Evolutionary conservation across 2,329 filamentous ascomycete species (phyloP).

Genomic region (Myotisia sp.): DNA sequence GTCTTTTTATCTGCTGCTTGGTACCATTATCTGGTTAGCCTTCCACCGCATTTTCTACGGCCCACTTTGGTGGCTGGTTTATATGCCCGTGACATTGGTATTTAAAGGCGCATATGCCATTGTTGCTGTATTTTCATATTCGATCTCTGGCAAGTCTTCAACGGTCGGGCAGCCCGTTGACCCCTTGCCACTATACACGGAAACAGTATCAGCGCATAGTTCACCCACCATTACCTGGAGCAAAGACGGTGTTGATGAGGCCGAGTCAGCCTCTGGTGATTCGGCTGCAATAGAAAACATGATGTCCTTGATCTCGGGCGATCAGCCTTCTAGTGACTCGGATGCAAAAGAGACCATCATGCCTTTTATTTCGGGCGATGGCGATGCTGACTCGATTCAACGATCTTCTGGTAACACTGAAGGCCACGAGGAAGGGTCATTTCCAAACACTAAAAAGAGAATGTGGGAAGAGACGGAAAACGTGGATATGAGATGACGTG

Average conservation of each 20-base stretch:
- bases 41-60: conserved; percentile 79
- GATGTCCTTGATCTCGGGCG: conserved; percentile 17
- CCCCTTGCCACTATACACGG: not conserved
- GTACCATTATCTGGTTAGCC: conserved; percentile 69
- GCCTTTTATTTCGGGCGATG: too few relatives aligned
- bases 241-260: not conserved
- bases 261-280: not conserved
- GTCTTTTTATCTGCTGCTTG: conserved; percentile 65
- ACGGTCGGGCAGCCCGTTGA: not conserved
- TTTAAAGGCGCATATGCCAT: conserved; percentile 46
- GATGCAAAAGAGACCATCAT: too few relatives aligned
- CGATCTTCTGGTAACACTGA: conserved; percentile 23
- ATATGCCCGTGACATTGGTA: conserved; percentile 59
- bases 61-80: conserved; percentile 77
- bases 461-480: conserved; percentile 37
- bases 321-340: conserved; percentile 5
- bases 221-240: not conserved
- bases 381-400: conserved; percentile 21
- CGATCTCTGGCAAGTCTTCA: not conserved
- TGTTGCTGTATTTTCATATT: conserved; percentile 34
- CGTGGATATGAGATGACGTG: too few relatives aligned
- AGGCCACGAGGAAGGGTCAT: conserved; percentile 24
- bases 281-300: conserved; percentile 29
- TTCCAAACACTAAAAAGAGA: conserved; percentile 34
- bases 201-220: not conserved